These are phyloP conservation scores for Fomes fomentarius DNA, from an alignment of 1,284 basidiomycete species.

Conservation along the genomic window DNA sequence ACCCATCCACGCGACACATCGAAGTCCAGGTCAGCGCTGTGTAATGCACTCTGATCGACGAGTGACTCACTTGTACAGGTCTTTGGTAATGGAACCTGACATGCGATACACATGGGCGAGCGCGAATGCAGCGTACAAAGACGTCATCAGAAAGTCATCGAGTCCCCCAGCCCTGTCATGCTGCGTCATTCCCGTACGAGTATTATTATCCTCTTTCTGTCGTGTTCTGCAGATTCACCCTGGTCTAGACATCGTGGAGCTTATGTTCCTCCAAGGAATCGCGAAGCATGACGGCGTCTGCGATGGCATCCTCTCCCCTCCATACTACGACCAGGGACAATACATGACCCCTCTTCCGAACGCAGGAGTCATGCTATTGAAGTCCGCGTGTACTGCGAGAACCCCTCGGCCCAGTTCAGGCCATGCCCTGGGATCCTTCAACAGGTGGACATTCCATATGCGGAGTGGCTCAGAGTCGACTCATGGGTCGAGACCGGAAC, in stretches of 20 bases:
- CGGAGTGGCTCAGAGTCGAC: constrained; percentile 56
- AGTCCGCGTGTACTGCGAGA: constrained; percentile 68
- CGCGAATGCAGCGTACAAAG: constrained; percentile 75
- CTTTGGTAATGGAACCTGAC: constrained; percentile 64
- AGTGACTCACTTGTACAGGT: constrained; percentile 40
- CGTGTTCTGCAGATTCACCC: constrained; percentile 26
- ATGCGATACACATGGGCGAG: constrained; percentile 69
- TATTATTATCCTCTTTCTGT: not conserved
- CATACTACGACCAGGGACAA: constrained; percentile 37
- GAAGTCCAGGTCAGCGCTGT: constrained; percentile 62
- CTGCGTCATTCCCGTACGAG: constrained; percentile 39
- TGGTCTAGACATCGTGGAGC: constrained; percentile 63
- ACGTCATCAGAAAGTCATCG: constrained; percentile 76
- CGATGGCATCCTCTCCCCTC: constrained; percentile 23
- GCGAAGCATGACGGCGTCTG: constrained; percentile 33
- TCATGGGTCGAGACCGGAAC: constrained; percentile 59
- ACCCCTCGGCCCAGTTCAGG: constrained; percentile 58
- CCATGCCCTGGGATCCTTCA: constrained; percentile 70
- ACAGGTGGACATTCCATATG: constrained; percentile 46
- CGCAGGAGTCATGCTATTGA: constrained; percentile 55
- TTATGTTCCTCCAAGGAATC: constrained; percentile 65
- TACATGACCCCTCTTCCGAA: constrained; percentile 33
- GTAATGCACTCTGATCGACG: not conserved
- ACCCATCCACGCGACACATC: constrained; percentile 59
- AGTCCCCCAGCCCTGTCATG: constrained; percentile 61